Evolutionary conservation across 176 grass and related monocot species (phyloP).

Genomic region (Oryza australiensis): DNA sequence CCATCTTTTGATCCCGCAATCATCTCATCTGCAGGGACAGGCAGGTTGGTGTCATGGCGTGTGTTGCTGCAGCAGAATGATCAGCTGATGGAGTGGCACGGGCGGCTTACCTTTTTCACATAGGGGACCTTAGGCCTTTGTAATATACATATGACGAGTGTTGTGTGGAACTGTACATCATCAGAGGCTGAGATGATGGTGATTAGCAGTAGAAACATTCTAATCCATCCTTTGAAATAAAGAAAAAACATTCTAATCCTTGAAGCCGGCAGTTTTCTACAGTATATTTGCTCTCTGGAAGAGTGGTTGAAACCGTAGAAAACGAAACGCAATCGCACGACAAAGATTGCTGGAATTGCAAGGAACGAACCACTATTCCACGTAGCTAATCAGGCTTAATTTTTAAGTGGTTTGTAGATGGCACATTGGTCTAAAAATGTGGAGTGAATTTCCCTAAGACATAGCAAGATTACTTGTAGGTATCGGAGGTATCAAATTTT

Average conservation of each 20-base stretch:
- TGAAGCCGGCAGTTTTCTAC: background rate
- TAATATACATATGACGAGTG: slow-evolving; percentile 9
- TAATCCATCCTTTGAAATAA: background rate
- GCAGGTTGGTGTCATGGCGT: background rate
- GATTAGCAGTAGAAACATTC: slow-evolving; percentile 7
- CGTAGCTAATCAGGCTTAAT: background rate
- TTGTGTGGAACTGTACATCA: background rate
- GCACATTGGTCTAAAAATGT: too few relatives aligned
- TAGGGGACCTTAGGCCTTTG: slow-evolving; percentile 18
- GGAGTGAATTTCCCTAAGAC: too few relatives aligned
- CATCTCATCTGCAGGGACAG: slow-evolving; percentile 29
- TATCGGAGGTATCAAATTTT: too few relatives aligned
- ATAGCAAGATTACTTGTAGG: too few relatives aligned
- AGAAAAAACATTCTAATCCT: background rate
- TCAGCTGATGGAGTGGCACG: background rate
- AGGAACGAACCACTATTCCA: background rate
- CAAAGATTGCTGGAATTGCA: background rate
- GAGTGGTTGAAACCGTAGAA: background rate
- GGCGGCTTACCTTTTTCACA: background rate
- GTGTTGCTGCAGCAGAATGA: background rate
- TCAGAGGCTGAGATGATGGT: background rate
- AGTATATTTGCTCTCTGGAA: background rate
- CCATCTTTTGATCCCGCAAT: background rate
- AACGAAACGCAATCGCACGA: background rate
- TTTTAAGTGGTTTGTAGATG: background rate